A percentile compares a stretch with the other conserved stretches of the same genome.
Evolutionary conservation across 345 rosid species (phyloP).

Genomic region (Noccaea caerulescens): DNA sequence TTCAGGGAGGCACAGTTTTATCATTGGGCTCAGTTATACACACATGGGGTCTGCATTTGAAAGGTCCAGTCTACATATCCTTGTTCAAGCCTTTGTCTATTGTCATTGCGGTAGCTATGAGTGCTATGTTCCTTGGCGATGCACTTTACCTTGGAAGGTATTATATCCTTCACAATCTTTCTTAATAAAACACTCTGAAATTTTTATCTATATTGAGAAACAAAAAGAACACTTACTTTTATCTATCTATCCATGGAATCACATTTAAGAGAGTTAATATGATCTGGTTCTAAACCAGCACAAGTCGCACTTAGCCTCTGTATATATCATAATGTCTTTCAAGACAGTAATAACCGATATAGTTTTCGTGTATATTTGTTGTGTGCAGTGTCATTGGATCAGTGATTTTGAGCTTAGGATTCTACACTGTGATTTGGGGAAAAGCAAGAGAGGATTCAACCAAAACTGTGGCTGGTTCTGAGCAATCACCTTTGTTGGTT

Average conservation of each 20-base stretch:
- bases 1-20: constrained; percentile 37
- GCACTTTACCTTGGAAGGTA: constrained; percentile 51
- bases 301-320: too few relatives aligned
- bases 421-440: constrained; percentile 50
- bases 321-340: not conserved
- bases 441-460: constrained; percentile 44
- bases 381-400: constrained; percentile 43
- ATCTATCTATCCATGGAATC: not conserved
- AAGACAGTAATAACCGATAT: not conserved
- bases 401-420: constrained; percentile 40
- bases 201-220: not conserved
- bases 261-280: not conserved
- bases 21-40: constrained; percentile 31
- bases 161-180: not conserved
- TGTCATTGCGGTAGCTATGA: constrained; percentile 46
- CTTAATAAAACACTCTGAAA: not conserved
- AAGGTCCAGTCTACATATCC: constrained; percentile 54
- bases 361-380: not conserved
- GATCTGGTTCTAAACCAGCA: not conserved
- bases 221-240: not conserved
- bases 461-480: constrained; percentile 15
- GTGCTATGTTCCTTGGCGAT: constrained; percentile 47
- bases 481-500: constrained; percentile 30
- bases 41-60: constrained; percentile 47
- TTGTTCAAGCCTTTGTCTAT: constrained; percentile 52